A percentile compares a stretch with the other conserved stretches of the same genome.
Conservation (phyloP, 2,329 filamentous ascomycete genomes). For the Diaporthe ampelina region DNA sequence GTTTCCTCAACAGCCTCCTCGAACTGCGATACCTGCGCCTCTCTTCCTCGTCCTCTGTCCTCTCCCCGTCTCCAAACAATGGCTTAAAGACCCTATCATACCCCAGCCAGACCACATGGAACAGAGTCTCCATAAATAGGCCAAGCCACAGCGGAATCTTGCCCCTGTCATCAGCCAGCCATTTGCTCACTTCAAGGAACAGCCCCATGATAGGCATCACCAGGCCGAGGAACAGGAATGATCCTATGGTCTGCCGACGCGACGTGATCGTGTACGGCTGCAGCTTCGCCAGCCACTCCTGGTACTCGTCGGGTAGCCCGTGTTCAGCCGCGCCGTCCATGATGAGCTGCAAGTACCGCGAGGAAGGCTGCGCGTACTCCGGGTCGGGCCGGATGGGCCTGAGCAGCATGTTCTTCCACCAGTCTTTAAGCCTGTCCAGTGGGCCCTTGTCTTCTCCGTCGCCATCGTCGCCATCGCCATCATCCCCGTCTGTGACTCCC, state of each 20-base stretch:
- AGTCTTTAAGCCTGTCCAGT: constrained; percentile 51
- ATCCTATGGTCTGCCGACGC: constrained; percentile 75
- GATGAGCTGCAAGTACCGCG: constrained; percentile 86
- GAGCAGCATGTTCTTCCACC: constrained; percentile 62
- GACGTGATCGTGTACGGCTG: constrained; percentile 80
- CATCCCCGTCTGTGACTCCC: constrained; percentile 1
- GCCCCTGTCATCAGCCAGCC: constrained; percentile 77
- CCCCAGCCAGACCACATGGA: constrained; percentile 61
- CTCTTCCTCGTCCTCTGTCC: constrained; percentile 57
- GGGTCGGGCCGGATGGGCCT: constrained; percentile 71
- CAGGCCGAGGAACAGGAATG: constrained; percentile 67
- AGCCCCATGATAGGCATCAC: constrained; percentile 72
- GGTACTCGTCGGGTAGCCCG: constrained; percentile 83
- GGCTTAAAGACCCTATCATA: constrained; percentile 65
- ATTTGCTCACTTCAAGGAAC: constrained; percentile 60
- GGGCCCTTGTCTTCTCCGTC: constrained; percentile 39
- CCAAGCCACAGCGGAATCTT: constrained; percentile 77
- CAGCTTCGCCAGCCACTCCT: constrained; percentile 77
- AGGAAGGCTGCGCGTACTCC: constrained; percentile 84
- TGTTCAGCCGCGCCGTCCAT: constrained; percentile 84
- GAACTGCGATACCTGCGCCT: constrained; percentile 31
- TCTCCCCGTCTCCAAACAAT: constrained; percentile 90
- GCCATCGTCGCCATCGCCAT: constrained; percentile 7
- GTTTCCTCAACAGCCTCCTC: constrained; percentile 29
- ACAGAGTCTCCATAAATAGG: constrained; percentile 63